phyloP scores from a whole-genome alignment of 495 filamentous ascomycete genomes.

The Penicillium robsamsonii region DNA sequence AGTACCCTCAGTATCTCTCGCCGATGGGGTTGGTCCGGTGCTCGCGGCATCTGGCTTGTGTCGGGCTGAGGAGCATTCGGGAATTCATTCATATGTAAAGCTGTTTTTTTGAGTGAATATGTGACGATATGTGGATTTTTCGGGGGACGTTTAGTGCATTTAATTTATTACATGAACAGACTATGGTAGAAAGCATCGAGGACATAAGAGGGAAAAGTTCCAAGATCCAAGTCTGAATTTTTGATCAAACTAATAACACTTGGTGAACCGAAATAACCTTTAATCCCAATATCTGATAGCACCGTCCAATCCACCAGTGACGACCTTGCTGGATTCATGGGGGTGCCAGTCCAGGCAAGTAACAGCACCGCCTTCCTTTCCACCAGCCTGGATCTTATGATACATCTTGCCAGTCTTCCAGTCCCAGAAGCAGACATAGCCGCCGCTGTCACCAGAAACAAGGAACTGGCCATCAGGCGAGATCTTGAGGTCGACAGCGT shows the following conservation, averaged over 20 bases:
- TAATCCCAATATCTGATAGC: constrained; percentile 95
- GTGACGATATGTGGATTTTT: background rate
- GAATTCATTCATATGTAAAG: constrained; percentile 2
- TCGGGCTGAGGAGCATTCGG: constrained; percentile 1
- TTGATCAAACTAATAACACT: constrained; percentile 6
- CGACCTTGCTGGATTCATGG: constrained; percentile 91
- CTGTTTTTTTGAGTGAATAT: background rate
- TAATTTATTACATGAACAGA: background rate
- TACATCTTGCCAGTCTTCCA: constrained; percentile 99
- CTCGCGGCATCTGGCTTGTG: constrained; percentile 13
- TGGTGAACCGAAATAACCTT: background rate
- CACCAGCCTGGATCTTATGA: constrained; percentile 82
- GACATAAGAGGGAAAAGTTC: background rate
- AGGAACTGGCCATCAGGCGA: constrained; percentile 90
- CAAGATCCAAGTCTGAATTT: background rate
- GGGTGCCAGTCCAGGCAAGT: constrained; percentile 89
- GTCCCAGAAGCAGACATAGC: constrained; percentile 95
- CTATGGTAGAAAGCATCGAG: background rate
- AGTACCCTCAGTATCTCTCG: constrained; percentile 24
- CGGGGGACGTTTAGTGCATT: background rate
- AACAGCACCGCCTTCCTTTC: constrained; percentile 61
- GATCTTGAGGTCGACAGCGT: constrained; percentile 84
- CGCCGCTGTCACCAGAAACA: constrained; percentile 76
- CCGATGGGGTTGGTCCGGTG: constrained; percentile 11
- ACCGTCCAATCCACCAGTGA: constrained; percentile 85